Conservation (phyloP, 768 basidiomycete species). For the Imleria badia region DNA sequence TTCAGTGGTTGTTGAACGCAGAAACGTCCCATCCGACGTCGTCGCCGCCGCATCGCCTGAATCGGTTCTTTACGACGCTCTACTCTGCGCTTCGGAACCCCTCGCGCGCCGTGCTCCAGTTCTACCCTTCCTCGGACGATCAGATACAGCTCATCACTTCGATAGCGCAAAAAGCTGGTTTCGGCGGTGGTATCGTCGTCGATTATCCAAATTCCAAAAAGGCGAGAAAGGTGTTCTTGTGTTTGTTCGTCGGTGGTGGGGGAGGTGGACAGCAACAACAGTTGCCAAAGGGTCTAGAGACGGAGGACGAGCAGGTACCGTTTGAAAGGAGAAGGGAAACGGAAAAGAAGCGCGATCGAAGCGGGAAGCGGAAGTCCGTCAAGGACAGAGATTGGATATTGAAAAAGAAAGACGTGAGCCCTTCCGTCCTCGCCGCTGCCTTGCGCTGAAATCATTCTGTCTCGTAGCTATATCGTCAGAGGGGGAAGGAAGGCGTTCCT, state of each 20-base stretch:
- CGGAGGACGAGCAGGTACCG: constrained; percentile 58
- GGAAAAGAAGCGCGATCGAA: constrained; percentile 53
- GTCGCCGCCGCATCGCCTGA: constrained; percentile 82
- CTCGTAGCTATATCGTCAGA: constrained; percentile 71
- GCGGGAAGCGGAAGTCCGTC: constrained; percentile 65
- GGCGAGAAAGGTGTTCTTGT: constrained; percentile 92
- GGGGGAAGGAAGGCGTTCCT: constrained; percentile 85
- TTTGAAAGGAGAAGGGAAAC: constrained; percentile 82
- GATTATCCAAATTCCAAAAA: constrained; percentile 98
- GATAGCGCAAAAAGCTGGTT: constrained; percentile 91
- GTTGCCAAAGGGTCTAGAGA: constrained; percentile 76
- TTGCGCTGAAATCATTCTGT: constrained; percentile 1
- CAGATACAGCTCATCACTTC: constrained; percentile 95
- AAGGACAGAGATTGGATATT: constrained; percentile 92
- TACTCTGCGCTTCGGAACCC: constrained; percentile 85
- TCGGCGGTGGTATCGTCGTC: constrained; percentile 94
- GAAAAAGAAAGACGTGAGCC: constrained; percentile 89
- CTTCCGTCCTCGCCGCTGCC: background rate
- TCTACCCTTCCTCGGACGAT: constrained; percentile 96
- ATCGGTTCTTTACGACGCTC: constrained; percentile 89
- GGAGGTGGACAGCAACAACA: constrained; percentile 55
- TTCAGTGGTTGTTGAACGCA: constrained; percentile 98
- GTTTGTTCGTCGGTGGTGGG: constrained; percentile 85
- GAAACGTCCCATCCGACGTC: constrained; percentile 89
- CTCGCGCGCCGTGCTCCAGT: constrained; percentile 85